These are phyloP conservation scores for Mycena alexandri DNA, from an alignment of 768 basidiomycete genomes.

Conservation along the genomic window DNA sequence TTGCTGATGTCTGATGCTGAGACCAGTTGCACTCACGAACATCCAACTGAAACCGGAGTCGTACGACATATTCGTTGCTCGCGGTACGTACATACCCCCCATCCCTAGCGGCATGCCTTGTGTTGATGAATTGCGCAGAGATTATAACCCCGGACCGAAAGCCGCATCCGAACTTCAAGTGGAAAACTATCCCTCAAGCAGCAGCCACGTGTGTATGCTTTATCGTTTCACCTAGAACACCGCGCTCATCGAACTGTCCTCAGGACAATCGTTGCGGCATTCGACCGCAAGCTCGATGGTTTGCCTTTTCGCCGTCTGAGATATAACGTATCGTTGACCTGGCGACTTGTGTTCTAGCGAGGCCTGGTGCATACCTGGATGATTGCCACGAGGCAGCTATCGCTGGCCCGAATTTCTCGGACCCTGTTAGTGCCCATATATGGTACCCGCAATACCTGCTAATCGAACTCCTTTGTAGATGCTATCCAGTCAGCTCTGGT, in stretches of 20 bases:
- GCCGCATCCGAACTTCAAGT: background rate
- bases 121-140: background rate
- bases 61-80: slow-evolving; percentile 9
- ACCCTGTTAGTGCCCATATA: background rate
- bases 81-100: background rate
- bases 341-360: background rate
- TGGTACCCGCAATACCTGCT: too few relatives aligned
- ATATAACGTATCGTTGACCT: background rate
- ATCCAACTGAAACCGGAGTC: slow-evolving; percentile 21
- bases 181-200: slow-evolving; percentile 18
- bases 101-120: too few relatives aligned
- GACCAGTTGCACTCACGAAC: slow-evolving; percentile 10
- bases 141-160: slow-evolving; percentile 9
- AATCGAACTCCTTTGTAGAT: background rate
- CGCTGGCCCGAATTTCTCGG: slow-evolving; percentile 7
- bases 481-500: background rate
- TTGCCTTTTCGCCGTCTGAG: background rate
- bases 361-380: slow-evolving; percentile 5
- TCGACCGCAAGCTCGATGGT: slow-evolving; percentile 14
- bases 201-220: slow-evolving; percentile 13
- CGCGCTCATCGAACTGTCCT: too few relatives aligned
- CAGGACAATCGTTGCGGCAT: slow-evolving; percentile 19
- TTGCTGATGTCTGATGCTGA: background rate
- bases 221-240: background rate
- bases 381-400: slow-evolving; percentile 13